Evolutionary conservation across 1,284 basidiomycete genomes (phyloP).

Genomic region (Malassezia slooffiae): DNA sequence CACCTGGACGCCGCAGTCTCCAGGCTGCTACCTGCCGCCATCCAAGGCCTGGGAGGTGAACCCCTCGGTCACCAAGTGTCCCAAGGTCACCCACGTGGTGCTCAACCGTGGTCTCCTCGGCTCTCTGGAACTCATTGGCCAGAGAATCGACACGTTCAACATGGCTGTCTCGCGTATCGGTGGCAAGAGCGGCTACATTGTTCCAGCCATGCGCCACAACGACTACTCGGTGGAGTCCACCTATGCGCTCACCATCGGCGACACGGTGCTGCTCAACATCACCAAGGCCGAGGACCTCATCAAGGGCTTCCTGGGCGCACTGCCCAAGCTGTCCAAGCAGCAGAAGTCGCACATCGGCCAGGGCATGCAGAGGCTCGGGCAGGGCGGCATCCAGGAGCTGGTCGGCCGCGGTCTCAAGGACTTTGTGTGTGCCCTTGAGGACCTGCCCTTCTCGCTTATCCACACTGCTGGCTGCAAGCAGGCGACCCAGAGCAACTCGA

Average conservation of each 20-base stretch:
- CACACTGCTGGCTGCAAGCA: constrained; percentile 7
- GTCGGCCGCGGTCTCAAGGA: constrained; percentile 1
- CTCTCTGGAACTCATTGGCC: constrained; percentile 21
- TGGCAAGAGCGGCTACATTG: constrained; percentile 19
- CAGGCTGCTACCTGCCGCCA: neutral
- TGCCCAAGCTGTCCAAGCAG: neutral
- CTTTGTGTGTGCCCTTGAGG: constrained; percentile 8
- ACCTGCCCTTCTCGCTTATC: neutral
- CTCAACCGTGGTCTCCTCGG: constrained; percentile 23
- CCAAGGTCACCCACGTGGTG: constrained; percentile 20
- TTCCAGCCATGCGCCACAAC: constrained; percentile 22
- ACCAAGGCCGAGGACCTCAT: neutral
- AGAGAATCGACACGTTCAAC: constrained; percentile 27
- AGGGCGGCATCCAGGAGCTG: neutral
- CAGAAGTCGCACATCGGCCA: neutral
- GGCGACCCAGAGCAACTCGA: neutral
- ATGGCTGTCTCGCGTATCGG: constrained; percentile 9
- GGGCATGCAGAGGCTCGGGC: constrained; percentile 1
- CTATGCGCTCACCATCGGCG: constrained; percentile 18
- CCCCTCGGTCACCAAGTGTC: constrained; percentile 14
- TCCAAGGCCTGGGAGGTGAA: constrained; percentile 2
- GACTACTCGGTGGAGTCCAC: constrained; percentile 21
- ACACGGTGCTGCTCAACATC: constrained; percentile 4
- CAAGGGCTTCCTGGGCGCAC: neutral
- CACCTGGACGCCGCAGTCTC: neutral